Conservation (phyloP, 352 stramenopile species). For the Hyaloperonospora arabidopsidis region DNA sequence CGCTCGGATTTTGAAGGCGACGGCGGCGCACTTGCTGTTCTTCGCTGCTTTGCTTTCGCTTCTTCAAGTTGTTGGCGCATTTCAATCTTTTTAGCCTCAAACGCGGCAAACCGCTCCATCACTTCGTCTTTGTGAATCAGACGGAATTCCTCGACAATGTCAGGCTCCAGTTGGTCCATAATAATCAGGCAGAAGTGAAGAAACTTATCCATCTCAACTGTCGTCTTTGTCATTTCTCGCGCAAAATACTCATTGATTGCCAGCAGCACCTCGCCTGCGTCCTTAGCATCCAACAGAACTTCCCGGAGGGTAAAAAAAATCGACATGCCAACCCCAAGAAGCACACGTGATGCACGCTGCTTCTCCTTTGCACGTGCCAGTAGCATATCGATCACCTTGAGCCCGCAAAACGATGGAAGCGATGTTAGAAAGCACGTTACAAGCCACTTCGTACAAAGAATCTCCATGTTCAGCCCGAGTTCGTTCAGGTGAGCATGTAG, state of each 20-base stretch:
- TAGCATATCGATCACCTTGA: conserved; percentile 79
- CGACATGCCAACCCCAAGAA: conserved; percentile 64
- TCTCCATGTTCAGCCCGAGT: conserved; percentile 81
- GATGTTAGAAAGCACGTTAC: conserved; percentile 81
- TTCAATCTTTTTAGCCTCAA: conserved; percentile 80
- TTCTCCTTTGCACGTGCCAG: conserved; percentile 53
- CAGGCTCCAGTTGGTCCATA: conserved; percentile 60
- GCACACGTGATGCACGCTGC: conserved; percentile 56
- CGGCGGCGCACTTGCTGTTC: conserved; percentile 32
- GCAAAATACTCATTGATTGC: conserved; percentile 77
- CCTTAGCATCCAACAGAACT: conserved; percentile 53
- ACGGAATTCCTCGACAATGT: conserved; percentile 66
- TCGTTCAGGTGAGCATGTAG: conserved; percentile 63
- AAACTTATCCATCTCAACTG: conserved; percentile 62
- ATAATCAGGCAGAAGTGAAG: conserved; percentile 55
- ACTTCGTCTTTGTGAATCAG: conserved; percentile 76
- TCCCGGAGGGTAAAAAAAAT: conserved; percentile 69
- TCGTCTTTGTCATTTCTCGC: conserved; percentile 57
- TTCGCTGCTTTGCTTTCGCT: conserved; percentile 45
- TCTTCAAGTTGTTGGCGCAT: conserved; percentile 77
- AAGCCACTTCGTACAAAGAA: conserved; percentile 85
- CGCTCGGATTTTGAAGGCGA: conserved; percentile 54
- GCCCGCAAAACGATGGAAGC: conserved; percentile 51
- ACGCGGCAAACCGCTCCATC: conserved; percentile 69
- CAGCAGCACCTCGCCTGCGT: conserved; percentile 71